Evolutionary conservation across 179 eudicot species (phyloP), one percentile per base, ranked within the genome.

Genomic region (Nepenthes alata): DNA sequence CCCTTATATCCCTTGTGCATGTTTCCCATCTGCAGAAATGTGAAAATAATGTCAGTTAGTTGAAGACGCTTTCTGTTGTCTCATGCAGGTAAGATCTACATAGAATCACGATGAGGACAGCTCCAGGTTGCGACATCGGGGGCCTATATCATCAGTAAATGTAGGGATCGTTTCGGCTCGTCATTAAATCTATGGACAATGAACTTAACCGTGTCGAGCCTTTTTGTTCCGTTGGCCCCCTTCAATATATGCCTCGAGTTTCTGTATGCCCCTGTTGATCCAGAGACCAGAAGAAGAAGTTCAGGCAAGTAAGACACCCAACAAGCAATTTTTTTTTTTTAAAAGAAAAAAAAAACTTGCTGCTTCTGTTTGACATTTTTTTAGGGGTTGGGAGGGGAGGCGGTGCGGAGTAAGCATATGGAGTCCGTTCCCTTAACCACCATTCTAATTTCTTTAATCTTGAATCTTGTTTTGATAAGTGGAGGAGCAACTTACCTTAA

Each of bases 171-270:
- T 5, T 44, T 9, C 10, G 7, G 7, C 6, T 49, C 11, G 53
- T 10, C 53, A 12, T 49, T 49, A 3, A 10, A 9, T 49, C 53
- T 10, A 10, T 12, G 2, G 9, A 9, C 53, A 3, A 14, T 49
- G 53, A 39, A 60, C 75, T 85, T 61, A 84, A 86, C 95, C 37
- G 74, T 66, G 35, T 79, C 76, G 11, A 53, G 61, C 44, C 77
- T 58, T 72, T 73, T 91, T 37, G 65, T 71, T 73, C 78, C 85
- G 39, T 74, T 67, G 61, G 83, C 58, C 60, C 80, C 85, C 78
- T 61, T 77, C 60, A 78, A 66, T 49, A 57, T 58, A 35, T 72
- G 76, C 51, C 77, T 75, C n/a, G 75, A 70, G 35, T 74, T 74
- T 62, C 79, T 75, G 57, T 66, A 57, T 38, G 72, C 77, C 85